Evolutionary conservation across 2,329 filamentous ascomycete species (phyloP).

Genomic region (Alternaria sp.): DNA sequence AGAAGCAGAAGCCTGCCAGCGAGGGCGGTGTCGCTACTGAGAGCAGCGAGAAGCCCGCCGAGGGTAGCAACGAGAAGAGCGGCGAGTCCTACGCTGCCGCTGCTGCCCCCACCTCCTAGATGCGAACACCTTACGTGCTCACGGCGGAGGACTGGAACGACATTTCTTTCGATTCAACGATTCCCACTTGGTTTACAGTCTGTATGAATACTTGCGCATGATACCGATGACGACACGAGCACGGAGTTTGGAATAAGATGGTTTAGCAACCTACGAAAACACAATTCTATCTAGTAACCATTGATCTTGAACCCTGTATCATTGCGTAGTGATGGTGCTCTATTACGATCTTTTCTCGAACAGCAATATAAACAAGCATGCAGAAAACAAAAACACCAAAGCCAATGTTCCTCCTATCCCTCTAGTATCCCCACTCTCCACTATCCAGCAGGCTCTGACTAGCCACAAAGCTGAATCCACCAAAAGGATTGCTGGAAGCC

Average conservation of each 20-base stretch:
- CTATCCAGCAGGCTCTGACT: slow-evolving; percentile 57
- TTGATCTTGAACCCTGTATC: background rate
- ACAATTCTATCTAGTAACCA: background rate
- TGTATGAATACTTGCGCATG: slow-evolving; percentile 14
- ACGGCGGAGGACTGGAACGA: background rate
- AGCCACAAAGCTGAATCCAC: slow-evolving; percentile 61
- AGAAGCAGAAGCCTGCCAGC: slow-evolving; percentile 58
- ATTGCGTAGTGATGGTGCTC: background rate
- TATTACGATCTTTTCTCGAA: background rate
- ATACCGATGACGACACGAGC: slow-evolving; percentile 7
- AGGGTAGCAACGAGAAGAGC: slow-evolving; percentile 22
- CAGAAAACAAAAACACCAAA: background rate
- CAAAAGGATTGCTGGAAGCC: slow-evolving; percentile 56
- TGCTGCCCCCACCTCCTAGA: slow-evolving; percentile 17
- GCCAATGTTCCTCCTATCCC: background rate
- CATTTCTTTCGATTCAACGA: slow-evolving; percentile 12
- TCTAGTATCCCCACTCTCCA: slow-evolving; percentile 42
- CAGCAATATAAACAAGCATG: background rate
- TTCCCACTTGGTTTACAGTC: slow-evolving; percentile 18
- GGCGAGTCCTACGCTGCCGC: slow-evolving; percentile 14
- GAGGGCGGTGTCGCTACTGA: slow-evolving; percentile 52
- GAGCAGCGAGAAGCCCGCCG: slow-evolving; percentile 51
- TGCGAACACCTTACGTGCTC: background rate
- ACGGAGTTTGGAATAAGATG: slow-evolving; percentile 9
- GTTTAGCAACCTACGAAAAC: background rate